These are phyloP conservation scores for Populus alba DNA, from an alignment of 345 rosid species.

Conservation along the genomic window DNA sequence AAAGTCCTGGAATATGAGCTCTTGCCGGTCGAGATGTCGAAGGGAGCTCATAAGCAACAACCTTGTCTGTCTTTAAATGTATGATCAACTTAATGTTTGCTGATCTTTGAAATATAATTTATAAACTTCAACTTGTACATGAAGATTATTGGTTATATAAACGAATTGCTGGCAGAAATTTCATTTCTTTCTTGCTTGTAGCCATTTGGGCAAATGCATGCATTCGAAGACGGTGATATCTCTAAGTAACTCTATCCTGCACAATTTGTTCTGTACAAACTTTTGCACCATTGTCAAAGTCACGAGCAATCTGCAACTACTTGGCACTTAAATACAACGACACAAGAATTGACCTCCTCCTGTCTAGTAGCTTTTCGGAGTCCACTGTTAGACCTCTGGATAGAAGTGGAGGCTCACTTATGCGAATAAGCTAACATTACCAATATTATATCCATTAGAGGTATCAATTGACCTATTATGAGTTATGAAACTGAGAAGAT, in stretches of 20 bases:
- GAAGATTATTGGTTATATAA: too few relatives aligned
- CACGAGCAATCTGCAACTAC: slow-evolving; percentile 43
- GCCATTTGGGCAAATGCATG: too few relatives aligned
- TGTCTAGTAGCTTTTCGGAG: slow-evolving; percentile 18
- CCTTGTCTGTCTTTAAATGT: slow-evolving; percentile 36
- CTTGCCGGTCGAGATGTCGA: slow-evolving; percentile 12
- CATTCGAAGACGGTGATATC: too few relatives aligned
- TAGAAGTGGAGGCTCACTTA: slow-evolving; percentile 47
- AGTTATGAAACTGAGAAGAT: too few relatives aligned
- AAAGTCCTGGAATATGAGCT: slow-evolving; percentile 17
- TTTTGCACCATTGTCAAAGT: slow-evolving; percentile 26
- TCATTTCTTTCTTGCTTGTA: too few relatives aligned
- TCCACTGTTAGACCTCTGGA: slow-evolving; percentile 37
- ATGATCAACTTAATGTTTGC: neutral
- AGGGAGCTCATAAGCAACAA: slow-evolving; percentile 22
- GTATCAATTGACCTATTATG: too few relatives aligned
- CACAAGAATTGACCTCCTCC: slow-evolving; percentile 29
- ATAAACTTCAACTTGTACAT: too few relatives aligned
- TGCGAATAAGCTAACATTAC: slow-evolving; percentile 1
- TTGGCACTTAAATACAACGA: slow-evolving; percentile 18
- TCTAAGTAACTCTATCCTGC: too few relatives aligned
- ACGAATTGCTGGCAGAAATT: too few relatives aligned
- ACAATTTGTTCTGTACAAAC: too few relatives aligned
- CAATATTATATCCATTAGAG: too few relatives aligned
- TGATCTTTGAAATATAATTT: too few relatives aligned